These are phyloP conservation scores for Nitzschia palea DNA, from an alignment of 108 stramenopile species.

Conservation along the genomic window DNA sequence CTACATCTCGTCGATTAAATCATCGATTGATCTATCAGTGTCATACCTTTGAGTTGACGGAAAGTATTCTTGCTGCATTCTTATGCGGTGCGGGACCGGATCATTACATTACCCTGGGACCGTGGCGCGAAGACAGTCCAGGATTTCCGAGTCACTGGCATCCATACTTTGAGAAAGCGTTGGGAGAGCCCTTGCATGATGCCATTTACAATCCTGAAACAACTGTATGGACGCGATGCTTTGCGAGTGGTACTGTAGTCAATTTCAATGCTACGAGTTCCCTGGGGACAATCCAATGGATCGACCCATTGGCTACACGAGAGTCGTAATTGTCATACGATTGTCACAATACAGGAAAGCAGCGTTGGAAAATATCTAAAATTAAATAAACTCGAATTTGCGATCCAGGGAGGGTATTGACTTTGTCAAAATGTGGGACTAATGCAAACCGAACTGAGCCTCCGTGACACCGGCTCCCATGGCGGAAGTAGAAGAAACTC, in stretches of 20 bases:
- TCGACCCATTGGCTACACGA: background rate
- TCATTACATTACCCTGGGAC: slow-evolving; percentile 2
- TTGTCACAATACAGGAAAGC: too few species aligned
- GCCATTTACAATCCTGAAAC: background rate
- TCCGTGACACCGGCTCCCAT: slow-evolving; percentile 93
- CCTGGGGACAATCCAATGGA: background rate
- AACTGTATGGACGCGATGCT: background rate
- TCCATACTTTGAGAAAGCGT: slow-evolving; percentile 2
- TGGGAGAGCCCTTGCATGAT: slow-evolving; percentile 15
- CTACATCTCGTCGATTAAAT: background rate
- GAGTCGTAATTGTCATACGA: background rate
- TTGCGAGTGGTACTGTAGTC: background rate
- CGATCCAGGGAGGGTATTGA: too few species aligned
- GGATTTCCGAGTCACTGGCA: slow-evolving; percentile 4
- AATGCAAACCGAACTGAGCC: slow-evolving; percentile 61
- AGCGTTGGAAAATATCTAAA: too few species aligned
- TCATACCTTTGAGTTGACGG: background rate
- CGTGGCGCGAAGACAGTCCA: background rate
- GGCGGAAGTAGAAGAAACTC: slow-evolving; percentile 87
- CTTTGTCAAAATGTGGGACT: background rate
- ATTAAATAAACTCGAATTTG: too few species aligned
- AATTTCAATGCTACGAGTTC: background rate
- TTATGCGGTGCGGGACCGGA: slow-evolving; percentile 3
- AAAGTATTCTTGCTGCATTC: slow-evolving; percentile 1
- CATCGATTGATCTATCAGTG: slow-evolving; percentile 10